phyloP scores from a whole-genome alignment of 768 basidiomycete species.

The Lactifluus volemus region DNA sequence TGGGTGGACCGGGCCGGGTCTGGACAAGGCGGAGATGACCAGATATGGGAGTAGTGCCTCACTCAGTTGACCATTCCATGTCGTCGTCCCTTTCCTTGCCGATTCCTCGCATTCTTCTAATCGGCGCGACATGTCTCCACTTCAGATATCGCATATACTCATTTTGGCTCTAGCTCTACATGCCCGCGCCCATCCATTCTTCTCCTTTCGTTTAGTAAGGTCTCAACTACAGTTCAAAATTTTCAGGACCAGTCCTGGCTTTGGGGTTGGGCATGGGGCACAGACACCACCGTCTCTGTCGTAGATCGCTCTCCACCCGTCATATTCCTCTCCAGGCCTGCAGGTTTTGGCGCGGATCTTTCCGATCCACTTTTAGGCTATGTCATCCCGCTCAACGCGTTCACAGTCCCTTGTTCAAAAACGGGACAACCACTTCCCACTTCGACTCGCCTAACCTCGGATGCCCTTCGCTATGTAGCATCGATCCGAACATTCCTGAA shows the following conservation, averaged over 20 bases:
- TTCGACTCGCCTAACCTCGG: slow-evolving; percentile 36
- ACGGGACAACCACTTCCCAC: slow-evolving; percentile 17
- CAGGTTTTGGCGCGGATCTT: slow-evolving; percentile 71
- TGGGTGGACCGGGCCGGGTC: too few relatives aligned
- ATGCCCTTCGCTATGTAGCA: slow-evolving; percentile 60
- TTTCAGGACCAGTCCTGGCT: slow-evolving; percentile 28
- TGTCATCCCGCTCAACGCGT: slow-evolving; percentile 31
- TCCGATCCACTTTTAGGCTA: slow-evolving; percentile 37
- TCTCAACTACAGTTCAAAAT: slow-evolving; percentile 20
- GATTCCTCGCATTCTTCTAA: not conserved
- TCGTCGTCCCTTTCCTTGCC: too few relatives aligned
- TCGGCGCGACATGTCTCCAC: not conserved
- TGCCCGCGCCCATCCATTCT: not conserved
- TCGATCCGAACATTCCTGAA: slow-evolving; percentile 47
- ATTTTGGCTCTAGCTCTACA: slow-evolving; percentile 1
- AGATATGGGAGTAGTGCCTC: not conserved
- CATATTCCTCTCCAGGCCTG: slow-evolving; percentile 61
- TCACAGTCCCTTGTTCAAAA: slow-evolving; percentile 34
- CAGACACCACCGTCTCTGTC: slow-evolving; percentile 49
- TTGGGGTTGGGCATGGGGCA: slow-evolving; percentile 35
- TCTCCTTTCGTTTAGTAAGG: slow-evolving; percentile 25
- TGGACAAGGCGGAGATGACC: too few relatives aligned
- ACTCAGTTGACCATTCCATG: too few relatives aligned
- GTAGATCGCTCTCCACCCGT: slow-evolving; percentile 68
- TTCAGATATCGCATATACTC: slow-evolving; percentile 1